phyloP scores from a whole-genome alignment of 2,329 filamentous ascomycete genomes.

The Cladophialophora immunda region DNA sequence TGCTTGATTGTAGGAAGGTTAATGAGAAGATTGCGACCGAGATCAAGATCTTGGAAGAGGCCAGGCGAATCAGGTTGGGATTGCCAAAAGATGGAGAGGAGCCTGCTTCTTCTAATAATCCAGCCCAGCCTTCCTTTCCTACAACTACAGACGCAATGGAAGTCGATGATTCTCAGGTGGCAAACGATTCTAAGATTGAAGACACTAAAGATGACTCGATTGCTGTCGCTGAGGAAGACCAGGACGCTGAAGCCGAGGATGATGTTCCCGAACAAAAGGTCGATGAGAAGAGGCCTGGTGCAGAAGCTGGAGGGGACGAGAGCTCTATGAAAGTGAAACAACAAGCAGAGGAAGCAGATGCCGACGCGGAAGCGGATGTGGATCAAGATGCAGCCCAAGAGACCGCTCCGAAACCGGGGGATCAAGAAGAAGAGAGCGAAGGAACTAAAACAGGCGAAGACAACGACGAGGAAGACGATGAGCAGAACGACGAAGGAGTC shows the following conservation, averaged over 20 bases:
- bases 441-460: slow-evolving; percentile 27
- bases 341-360: slow-evolving; percentile 31
- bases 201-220: slow-evolving; percentile 30
- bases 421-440: slow-evolving; percentile 35
- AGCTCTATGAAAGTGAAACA: slow-evolving; percentile 28
- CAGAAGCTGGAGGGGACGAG: slow-evolving; percentile 30
- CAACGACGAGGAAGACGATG: slow-evolving; percentile 31
- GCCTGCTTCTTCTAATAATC: slow-evolving; percentile 9
- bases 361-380: slow-evolving; percentile 28
- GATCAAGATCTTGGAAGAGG: slow-evolving; percentile 55
- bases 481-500: slow-evolving; percentile 19
- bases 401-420: neutral
- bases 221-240: slow-evolving; percentile 33
- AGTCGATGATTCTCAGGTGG: slow-evolving; percentile 33
- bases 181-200: slow-evolving; percentile 22
- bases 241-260: slow-evolving; percentile 47
- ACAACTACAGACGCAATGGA: slow-evolving; percentile 35
- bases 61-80: slow-evolving; percentile 39
- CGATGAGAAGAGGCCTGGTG: slow-evolving; percentile 25
- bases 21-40: slow-evolving; percentile 58
- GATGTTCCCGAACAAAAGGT: slow-evolving; percentile 32
- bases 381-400: slow-evolving; percentile 6
- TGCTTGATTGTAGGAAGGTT: slow-evolving; percentile 58
- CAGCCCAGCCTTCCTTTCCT: neutral
- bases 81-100: slow-evolving; percentile 38